These are phyloP conservation scores for Kwoniella mangroviensis DNA, from an alignment of 768 basidiomycete species.

Conservation along the genomic window DNA sequence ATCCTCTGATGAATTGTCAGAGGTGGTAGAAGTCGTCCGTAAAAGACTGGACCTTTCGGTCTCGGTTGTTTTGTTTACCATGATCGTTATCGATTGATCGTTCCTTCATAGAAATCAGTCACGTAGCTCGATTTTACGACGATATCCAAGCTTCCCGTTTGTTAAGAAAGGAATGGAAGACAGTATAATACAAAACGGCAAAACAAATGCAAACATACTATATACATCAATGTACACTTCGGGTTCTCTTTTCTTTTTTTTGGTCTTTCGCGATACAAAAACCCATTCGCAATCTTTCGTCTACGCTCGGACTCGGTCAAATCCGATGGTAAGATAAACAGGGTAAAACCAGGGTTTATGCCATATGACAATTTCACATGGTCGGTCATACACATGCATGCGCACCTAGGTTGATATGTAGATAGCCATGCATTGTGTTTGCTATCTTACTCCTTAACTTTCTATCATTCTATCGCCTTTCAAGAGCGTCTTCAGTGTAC, in stretches of 20 bases:
- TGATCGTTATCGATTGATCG: not conserved
- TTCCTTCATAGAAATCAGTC: not conserved
- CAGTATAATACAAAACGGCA: not conserved
- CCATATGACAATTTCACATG: not conserved
- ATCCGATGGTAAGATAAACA: not conserved
- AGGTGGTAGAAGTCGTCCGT: not conserved
- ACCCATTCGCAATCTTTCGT: not conserved
- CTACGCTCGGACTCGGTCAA: conserved; percentile 11
- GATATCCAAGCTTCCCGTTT: too few species aligned
- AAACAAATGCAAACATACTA: not conserved
- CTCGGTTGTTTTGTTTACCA: not conserved
- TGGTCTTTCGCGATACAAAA: not conserved
- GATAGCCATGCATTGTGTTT: not conserved
- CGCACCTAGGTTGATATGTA: not conserved
- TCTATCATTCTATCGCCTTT: conserved; percentile 17
- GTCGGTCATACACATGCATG: not conserved
- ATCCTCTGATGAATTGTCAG: not conserved
- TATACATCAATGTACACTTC: too few species aligned
- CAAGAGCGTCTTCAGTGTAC: conserved; percentile 53
- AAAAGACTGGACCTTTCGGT: not conserved
- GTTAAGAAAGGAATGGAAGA: too few species aligned
- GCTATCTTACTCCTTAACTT: not conserved
- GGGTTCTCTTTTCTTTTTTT: not conserved
- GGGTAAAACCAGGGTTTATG: not conserved
- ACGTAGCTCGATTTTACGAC: not conserved